Conservation (phyloP, 1,284 basidiomycete species). For the Phlebopus sp. region DNA sequence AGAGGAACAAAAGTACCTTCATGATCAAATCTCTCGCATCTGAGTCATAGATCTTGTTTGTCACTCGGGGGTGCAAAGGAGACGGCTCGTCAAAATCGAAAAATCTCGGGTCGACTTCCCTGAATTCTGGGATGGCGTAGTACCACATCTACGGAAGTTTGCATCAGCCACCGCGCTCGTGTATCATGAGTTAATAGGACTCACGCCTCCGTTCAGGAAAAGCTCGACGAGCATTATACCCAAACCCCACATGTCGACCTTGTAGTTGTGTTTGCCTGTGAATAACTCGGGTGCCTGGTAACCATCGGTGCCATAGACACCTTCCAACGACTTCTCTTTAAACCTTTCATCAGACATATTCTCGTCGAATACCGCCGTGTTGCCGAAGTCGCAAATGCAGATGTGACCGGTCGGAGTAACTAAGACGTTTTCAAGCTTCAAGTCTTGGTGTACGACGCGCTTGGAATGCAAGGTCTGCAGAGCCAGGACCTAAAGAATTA, state of each 20-base stretch:
- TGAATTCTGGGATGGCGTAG: background rate
- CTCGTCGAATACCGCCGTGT: conserved; percentile 2
- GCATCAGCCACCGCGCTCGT: background rate
- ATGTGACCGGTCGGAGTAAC: conserved; percentile 12
- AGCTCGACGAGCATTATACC: conserved; percentile 11
- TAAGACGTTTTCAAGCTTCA: conserved; percentile 63
- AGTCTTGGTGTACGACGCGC: conserved; percentile 36
- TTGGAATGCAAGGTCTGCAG: conserved; percentile 8
- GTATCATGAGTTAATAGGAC: background rate
- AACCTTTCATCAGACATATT: conserved; percentile 1
- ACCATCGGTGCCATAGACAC: conserved; percentile 6
- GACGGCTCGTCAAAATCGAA: conserved; percentile 1
- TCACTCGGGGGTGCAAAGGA: background rate
- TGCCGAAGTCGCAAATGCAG: conserved; percentile 11
- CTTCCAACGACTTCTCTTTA: background rate
- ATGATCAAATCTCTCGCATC: conserved; percentile 9
- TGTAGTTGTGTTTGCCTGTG: conserved; percentile 7
- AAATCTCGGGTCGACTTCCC: background rate
- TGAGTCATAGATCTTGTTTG: conserved; percentile 3
- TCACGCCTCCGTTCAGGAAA: conserved; percentile 9
- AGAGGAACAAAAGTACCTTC: background rate
- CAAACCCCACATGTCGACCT: conserved; percentile 9
- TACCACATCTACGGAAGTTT: conserved; percentile 6
- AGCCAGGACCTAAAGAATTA: conserved; percentile 5
- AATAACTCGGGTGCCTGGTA: conserved; percentile 12